Evolutionary conservation across 352 stramenopile species (phyloP).

Genomic region (Phytophthora multivora): DNA sequence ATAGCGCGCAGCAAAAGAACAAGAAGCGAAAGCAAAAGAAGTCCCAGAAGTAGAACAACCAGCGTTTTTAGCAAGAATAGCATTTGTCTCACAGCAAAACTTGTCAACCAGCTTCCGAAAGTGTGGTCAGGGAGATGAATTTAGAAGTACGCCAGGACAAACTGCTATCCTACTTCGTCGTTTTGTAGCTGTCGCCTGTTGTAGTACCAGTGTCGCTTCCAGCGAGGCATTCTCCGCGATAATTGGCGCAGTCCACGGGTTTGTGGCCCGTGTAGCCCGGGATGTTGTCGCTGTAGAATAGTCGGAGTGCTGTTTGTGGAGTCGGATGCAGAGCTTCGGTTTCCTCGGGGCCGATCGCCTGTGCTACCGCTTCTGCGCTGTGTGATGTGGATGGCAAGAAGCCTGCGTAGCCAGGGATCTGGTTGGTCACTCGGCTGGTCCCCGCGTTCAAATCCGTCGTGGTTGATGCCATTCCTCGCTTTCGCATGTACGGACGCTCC

Average conservation of each 20-base stretch:
- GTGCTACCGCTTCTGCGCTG: constrained; percentile 59
- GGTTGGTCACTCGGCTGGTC: constrained; percentile 75
- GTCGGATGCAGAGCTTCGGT: constrained; percentile 31
- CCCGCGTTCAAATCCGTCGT: constrained; percentile 73
- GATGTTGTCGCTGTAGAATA: constrained; percentile 85
- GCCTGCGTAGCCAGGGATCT: constrained; percentile 80
- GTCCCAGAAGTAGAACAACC: constrained; percentile 25
- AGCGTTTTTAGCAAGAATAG: not conserved
- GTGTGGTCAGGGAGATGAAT: not conserved
- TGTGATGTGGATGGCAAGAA: constrained; percentile 68
- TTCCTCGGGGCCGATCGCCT: constrained; percentile 53
- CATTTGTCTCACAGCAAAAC: not conserved
- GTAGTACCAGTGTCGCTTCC: constrained; percentile 65
- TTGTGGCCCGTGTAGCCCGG: constrained; percentile 86
- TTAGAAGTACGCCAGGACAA: constrained; percentile 2
- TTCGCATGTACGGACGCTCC: constrained; percentile 75
- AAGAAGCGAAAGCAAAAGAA: constrained; percentile 38
- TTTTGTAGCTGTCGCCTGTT: constrained; percentile 63
- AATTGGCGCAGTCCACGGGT: constrained; percentile 77
- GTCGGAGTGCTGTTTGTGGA: constrained; percentile 51
- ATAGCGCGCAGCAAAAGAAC: constrained; percentile 20
- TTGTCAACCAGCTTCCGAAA: too few species aligned
- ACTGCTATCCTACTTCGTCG: constrained; percentile 45
- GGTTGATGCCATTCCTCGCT: constrained; percentile 79
- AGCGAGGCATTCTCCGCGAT: constrained; percentile 69